Conservation (phyloP, 225 moss, liverwort and hornwort species). For the Rhytidiadelphus loreus region DNA sequence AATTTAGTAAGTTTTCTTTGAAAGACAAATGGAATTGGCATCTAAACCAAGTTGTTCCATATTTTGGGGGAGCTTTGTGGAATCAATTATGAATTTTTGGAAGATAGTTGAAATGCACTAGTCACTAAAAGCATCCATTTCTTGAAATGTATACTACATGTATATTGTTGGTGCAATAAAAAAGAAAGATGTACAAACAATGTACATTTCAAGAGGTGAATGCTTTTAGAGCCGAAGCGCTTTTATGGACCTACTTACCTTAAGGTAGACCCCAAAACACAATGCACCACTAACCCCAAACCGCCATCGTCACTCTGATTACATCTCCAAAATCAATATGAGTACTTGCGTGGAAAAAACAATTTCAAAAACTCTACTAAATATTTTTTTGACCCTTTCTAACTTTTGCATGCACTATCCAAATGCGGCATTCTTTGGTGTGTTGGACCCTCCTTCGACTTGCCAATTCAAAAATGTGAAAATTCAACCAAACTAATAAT, state of each 20-base stretch:
- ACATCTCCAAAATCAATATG: not conserved
- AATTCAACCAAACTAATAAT: not conserved
- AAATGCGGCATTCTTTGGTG: fast-evolving
- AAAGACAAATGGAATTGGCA: not conserved
- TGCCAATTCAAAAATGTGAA: not conserved
- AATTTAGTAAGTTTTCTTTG: fast-evolving
- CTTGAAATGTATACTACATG: fast-evolving
- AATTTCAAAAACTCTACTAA: not conserved
- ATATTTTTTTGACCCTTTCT: too few species aligned
- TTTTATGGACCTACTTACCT: not conserved
- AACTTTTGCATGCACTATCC: not conserved
- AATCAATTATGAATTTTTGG: not conserved
- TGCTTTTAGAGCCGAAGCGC: fast-evolving
- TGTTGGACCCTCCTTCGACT: fast-evolving
- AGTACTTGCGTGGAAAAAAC: too few species aligned
- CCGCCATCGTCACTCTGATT: fast-evolving
- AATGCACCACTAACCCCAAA: fast-evolving
- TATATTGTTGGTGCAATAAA: not conserved
- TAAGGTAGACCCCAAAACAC: too few species aligned
- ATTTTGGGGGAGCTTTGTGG: not conserved
- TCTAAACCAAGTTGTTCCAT: fast-evolving
- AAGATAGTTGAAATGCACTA: fast-evolving
- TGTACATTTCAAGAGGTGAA: too few species aligned
- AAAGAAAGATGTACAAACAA: not conserved
- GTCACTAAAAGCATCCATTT: fast-evolving